Evolutionary conservation across 805 yeast genomes (phyloP), one percentile per base, ranked within the genome.

Genomic region (Suhomyces faveliae): DNA sequence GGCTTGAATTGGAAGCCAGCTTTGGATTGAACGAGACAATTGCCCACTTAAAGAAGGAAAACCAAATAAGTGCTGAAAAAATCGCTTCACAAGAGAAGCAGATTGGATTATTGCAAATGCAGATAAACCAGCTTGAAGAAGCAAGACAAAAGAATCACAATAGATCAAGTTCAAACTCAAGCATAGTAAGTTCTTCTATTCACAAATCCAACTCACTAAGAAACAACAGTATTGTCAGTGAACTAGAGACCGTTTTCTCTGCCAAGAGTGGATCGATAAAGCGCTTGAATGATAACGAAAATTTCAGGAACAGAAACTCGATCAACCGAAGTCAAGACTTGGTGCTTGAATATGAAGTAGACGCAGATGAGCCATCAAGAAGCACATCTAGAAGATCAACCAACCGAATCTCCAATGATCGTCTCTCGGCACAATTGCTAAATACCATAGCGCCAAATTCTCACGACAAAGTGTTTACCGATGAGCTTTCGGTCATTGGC

Each of bases 41-140:
- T 9, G 48, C 53, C 8, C 50, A 53, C 22, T 56, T 70, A 49
- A 62, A 58, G 43, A 50, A 43, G 19, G 67, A 66, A 38, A 54
- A 54, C 41, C 43, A 49, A 19, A 33, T 52, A 5, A 53, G 64
- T 53, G 55, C 58, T 12, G 51, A 52, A 24, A 61, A 52, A 40
- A 58, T 64, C 15, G 59, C 60, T 7, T 46, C 52, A 1, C 68
- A 65, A 42, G 63, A 63, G 37, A 57, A 49, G 17, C 61, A 64
- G 35, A 63, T 68, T 17, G 54, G 50, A 4, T 23, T 57, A 5
- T 54, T 70, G 24, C 64, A 59, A 47, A 35, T 45, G 6, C 66
- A 66, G 40, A 50, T 67, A 2, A 49, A 46, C 38, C 54, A 47
- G 4, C 38, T 63, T 46, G 60, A 60, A 45, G 52, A 57, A 27